These are phyloP conservation scores for Quercus tomentella DNA, from an alignment of 331 rosid genomes.

Conservation along the genomic window DNA sequence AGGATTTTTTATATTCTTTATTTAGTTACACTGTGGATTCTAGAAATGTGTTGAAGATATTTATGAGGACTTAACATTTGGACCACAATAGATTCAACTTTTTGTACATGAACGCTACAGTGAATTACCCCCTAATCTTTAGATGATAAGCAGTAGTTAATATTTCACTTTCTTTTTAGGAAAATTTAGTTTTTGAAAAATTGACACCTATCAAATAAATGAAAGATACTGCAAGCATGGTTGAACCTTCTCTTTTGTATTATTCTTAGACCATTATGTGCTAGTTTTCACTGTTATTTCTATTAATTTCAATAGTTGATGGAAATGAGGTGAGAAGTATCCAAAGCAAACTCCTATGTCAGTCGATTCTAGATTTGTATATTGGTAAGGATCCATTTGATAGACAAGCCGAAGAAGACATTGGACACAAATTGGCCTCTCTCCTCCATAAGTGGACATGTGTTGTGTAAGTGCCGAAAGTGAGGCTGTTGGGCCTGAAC, in stretches of 20 bases:
- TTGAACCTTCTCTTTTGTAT: not conserved
- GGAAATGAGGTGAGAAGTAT: constrained; percentile 93
- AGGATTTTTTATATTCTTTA: not conserved
- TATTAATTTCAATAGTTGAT: constrained; percentile 54
- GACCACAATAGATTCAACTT: not conserved
- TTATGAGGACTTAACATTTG: not conserved
- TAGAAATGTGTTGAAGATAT: not conserved
- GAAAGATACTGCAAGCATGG: not conserved
- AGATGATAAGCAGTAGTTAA: not conserved
- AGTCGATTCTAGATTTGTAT: constrained; percentile 71
- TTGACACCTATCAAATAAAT: not conserved
- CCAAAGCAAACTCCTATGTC: constrained; percentile 73
- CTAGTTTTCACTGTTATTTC: not conserved
- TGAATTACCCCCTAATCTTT: not conserved
- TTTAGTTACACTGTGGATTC: not conserved
- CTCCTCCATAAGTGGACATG: constrained; percentile 36
- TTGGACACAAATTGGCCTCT: constrained; percentile 55
- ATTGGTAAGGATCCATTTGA: constrained; percentile 90
- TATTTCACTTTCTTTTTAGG: not conserved
- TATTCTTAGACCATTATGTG: not conserved
- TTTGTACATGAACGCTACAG: no score
- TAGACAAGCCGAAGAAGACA: constrained; percentile 76
- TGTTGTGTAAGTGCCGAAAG: no score
- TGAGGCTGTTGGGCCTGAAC: not conserved
- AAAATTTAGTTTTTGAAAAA: not conserved